Evolutionary conservation across 768 basidiomycete genomes (phyloP).

Genomic region (Xerocomus potaroensis): DNA sequence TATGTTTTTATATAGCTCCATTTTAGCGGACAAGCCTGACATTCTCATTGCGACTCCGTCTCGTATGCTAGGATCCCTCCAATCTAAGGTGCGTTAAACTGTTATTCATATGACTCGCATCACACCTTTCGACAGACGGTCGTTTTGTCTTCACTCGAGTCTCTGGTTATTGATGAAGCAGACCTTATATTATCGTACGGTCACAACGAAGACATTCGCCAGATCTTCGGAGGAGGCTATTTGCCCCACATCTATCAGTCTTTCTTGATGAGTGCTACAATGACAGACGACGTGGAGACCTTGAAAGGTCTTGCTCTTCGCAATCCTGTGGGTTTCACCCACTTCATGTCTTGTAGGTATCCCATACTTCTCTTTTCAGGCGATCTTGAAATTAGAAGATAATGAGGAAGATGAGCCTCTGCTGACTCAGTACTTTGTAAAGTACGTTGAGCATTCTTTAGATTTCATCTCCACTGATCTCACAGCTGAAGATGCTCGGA

Average conservation of each 20-base stretch:
- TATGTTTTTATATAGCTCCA: conserved; percentile 33
- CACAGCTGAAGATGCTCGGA: conserved; percentile 65
- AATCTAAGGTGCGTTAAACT: conserved; percentile 52
- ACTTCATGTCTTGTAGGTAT: neutral
- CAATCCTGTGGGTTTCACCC: conserved; percentile 63
- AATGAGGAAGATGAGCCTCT: conserved; percentile 76
- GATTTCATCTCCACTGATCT: neutral
- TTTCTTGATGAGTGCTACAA: conserved; percentile 95
- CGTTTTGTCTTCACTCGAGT: conserved; percentile 62
- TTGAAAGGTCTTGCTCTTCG: conserved; percentile 85
- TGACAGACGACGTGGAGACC: conserved; percentile 92
- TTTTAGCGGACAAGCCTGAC: conserved; percentile 70
- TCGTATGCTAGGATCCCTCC: conserved; percentile 60
- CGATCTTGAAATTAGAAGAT: conserved; percentile 83
- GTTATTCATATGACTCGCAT: neutral
- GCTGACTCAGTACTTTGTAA: conserved; percentile 82
- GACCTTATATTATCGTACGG: conserved; percentile 97
- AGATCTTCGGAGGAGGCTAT: conserved; percentile 62
- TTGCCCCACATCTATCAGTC: conserved; percentile 84
- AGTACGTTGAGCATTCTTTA: conserved; percentile 38
- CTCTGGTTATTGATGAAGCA: conserved; percentile 95
- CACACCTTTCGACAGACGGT: conserved; percentile 47
- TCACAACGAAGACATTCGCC: conserved; percentile 83
- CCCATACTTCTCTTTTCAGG: conserved; percentile 45
- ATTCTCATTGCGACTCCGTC: conserved; percentile 79